These are phyloP conservation scores for Acanthamoeba royreba DNA, from an alignment of 208 protist species.

Conservation along the genomic window DNA sequence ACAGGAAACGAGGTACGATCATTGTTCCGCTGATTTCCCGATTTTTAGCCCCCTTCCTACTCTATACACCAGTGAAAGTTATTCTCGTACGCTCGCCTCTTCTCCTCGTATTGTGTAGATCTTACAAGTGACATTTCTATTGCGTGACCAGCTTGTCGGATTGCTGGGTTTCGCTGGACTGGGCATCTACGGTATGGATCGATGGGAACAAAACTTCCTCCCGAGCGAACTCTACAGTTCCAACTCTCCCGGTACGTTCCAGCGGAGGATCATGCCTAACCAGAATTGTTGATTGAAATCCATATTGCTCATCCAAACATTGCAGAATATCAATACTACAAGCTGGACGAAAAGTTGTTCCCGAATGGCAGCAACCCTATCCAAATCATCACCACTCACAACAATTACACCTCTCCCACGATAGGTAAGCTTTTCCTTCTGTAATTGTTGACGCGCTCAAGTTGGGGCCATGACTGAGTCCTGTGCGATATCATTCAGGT, in stretches of 20 bases:
- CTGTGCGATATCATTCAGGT: no score
- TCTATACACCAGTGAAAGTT: background rate
- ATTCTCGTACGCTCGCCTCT: background rate
- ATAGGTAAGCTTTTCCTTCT: background rate
- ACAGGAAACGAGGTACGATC: background rate
- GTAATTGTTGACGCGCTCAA: no score
- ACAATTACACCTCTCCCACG: background rate
- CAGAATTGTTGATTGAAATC: no score
- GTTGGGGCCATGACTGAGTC: no score
- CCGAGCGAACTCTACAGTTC: background rate
- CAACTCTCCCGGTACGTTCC: no score
- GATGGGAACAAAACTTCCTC: background rate
- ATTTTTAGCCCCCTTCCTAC: background rate
- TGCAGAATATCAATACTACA: background rate
- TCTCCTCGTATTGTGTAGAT: no score
- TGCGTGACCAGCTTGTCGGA: background rate
- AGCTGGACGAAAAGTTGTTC: background rate
- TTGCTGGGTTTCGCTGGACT: background rate
- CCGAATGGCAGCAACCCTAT: background rate
- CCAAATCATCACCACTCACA: background rate
- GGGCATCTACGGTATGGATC: background rate
- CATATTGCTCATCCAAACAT: no score
- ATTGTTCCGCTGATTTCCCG: background rate
- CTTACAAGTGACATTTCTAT: no score
- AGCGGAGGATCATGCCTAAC: no score